Conservation (phyloP, 2,329 filamentous ascomycete genomes). For the Leptodontidium sp. region DNA sequence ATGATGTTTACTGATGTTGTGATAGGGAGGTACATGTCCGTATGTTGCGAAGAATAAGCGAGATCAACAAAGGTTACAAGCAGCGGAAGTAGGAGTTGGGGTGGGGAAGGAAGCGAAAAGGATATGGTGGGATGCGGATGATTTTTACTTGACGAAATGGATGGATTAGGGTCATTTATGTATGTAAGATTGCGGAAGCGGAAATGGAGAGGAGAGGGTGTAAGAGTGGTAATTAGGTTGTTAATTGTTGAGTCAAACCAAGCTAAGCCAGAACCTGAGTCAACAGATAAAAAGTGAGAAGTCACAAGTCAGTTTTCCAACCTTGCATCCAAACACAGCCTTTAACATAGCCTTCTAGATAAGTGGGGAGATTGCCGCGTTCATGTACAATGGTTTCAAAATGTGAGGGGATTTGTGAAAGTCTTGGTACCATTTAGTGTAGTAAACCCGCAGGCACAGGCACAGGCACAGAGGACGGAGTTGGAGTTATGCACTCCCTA, state of each 20-base stretch:
- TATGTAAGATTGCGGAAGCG: neutral
- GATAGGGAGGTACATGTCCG: neutral
- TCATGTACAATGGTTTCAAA: too few species aligned
- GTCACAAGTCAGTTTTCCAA: too few species aligned
- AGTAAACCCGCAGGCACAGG: neutral
- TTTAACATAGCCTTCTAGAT: too few species aligned
- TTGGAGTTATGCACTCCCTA: neutral
- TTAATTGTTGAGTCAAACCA: too few species aligned
- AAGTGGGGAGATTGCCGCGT: too few species aligned
- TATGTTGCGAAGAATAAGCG: neutral
- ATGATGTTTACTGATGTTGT: neutral
- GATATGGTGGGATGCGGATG: slow-evolving; percentile 7
- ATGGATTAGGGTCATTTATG: neutral
- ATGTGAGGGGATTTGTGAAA: neutral
- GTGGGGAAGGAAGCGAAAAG: neutral
- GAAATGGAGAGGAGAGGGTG: too few species aligned
- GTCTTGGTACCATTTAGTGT: slow-evolving; percentile 1
- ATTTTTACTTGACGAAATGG: slow-evolving; percentile 8
- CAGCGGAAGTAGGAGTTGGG: too few species aligned
- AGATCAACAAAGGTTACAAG: neutral
- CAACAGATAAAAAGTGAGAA: too few species aligned
- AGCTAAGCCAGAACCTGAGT: too few species aligned
- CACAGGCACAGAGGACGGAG: too few species aligned
- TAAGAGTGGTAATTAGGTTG: neutral
- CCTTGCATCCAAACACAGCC: too few species aligned